Base-by-base conservation (phyloP, 1,284 basidiomycete species). In the Microbotryum saponariae region DNA sequence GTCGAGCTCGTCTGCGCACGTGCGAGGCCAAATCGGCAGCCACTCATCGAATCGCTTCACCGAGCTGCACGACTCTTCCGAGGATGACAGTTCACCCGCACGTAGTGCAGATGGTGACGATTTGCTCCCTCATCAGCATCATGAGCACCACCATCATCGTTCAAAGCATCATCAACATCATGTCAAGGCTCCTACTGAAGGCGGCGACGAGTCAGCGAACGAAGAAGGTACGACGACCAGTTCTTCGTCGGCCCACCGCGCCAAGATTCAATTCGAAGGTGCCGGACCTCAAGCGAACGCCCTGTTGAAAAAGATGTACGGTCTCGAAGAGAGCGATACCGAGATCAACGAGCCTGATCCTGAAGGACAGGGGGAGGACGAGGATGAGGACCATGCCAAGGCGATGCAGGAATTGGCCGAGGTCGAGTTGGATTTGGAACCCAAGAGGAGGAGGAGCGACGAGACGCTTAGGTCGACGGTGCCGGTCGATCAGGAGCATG, bases 231-330 rank as follows among this genome's bases (percentile, higher is more conserved):
- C 29, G 12, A 29, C 29, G 23, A 29, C 29, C 29, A 23, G 23
- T 50, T 23, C 23, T 20, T 23, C 23, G 23, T 50, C 49, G 49
- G 49, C 23, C 14, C 23, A 29, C 23, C 23, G 29, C 49, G 49
- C 23, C 23, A 29, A 50, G 49, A 50, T 60, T 46, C 63, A 65
- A 50, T 67, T 69, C 45, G 65, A 69, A 21, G 65, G 63, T 10
- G 63, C 65, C 2, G 65, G 65, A 1, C 61, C 63, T 18, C 58
- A 62, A 23, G 63, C 66, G 4, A 63, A 65, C 45, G 51, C 47
- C 2, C 33, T 69, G 21, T 33, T 69, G 48, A 56, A 59, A 37
- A 44, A 61, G 18, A 65, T 68, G 62, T 68, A 68, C 47, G 68
- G 65, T 4, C 50, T 61, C 8, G 63, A 61, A 6, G 29, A 59